Evolutionary conservation across 768 basidiomycete genomes (phyloP).

Genomic region (Phylloporus rhodoxanthus): DNA sequence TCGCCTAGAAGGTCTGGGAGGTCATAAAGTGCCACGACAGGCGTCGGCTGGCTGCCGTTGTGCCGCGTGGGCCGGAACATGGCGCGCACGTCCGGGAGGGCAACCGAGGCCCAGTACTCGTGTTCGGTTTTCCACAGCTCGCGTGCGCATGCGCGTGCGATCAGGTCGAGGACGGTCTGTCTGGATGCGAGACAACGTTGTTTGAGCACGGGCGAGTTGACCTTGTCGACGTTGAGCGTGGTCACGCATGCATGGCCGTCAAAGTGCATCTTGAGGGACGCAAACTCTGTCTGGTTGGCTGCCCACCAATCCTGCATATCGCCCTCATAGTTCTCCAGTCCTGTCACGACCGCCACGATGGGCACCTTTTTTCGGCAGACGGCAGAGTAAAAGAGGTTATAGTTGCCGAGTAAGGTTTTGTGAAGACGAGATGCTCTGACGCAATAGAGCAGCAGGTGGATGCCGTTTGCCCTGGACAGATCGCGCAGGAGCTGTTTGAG

Average conservation of each 20-base stretch:
- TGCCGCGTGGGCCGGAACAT: slow-evolving; percentile 13
- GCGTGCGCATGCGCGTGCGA: slow-evolving; percentile 14
- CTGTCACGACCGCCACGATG: slow-evolving; percentile 34
- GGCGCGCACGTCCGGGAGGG: slow-evolving; percentile 22
- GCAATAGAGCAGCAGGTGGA: slow-evolving; percentile 31
- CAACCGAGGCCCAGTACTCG: slow-evolving; percentile 17
- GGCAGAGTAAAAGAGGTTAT: slow-evolving; percentile 34
- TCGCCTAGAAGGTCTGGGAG: slow-evolving; percentile 5
- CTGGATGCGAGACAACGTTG: slow-evolving; percentile 26
- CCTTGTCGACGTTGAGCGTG: slow-evolving; percentile 27
- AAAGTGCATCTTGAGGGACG: slow-evolving; percentile 28
- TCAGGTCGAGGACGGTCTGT: slow-evolving; percentile 16
- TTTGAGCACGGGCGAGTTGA: slow-evolving; percentile 26
- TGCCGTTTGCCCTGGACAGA: slow-evolving; percentile 23
- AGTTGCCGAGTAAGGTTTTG: slow-evolving; percentile 27
- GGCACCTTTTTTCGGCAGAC: slow-evolving; percentile 34
- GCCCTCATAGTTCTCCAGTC: slow-evolving; percentile 33
- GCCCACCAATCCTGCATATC: slow-evolving; percentile 32
- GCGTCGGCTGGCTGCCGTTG: slow-evolving; percentile 6
- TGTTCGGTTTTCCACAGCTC: slow-evolving; percentile 22
- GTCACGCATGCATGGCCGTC: slow-evolving; percentile 37
- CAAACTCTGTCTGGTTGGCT: slow-evolving; percentile 27
- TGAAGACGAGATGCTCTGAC: slow-evolving; percentile 30
- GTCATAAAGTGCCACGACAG: slow-evolving; percentile 23
- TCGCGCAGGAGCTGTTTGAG: slow-evolving; percentile 22